These are phyloP conservation scores for Hsuehochloa calcarea DNA, from an alignment of 176 grass and related monocot genomes.

Conservation along the genomic window DNA sequence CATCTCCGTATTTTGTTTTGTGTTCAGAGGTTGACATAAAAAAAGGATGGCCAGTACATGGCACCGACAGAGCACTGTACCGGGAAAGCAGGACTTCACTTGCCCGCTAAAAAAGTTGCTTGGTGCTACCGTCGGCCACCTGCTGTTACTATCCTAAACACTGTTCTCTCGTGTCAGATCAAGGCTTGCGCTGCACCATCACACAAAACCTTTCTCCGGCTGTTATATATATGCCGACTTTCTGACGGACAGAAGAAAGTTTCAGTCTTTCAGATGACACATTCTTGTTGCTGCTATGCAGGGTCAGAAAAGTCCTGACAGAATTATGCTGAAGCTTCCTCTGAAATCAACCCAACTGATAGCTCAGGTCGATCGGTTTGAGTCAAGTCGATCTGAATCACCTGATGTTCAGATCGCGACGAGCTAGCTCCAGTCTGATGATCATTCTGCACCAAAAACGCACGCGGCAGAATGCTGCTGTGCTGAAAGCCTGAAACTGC, in stretches of 20 bases:
- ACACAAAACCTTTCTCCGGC: neutral
- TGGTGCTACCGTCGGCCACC: neutral
- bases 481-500: neutral
- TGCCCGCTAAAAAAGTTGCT: neutral
- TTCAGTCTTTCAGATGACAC: no score
- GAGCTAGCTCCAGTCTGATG: neutral
- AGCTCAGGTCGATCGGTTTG: neutral
- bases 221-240: neutral
- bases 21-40: no score
- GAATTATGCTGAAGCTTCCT: neutral
- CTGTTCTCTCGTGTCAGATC: neutral
- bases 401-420: neutral
- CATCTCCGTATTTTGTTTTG: no score
- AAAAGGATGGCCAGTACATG: no score
- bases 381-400: neutral
- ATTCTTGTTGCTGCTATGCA: neutral
- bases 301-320: neutral
- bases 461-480: no score
- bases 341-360: neutral
- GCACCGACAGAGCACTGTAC: neutral
- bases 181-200: neutral
- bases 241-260: no score
- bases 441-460: neutral
- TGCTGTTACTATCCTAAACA: neutral
- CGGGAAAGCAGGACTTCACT: neutral